Base-by-base conservation (phyloP, 257 asterid species). In the Solanum bukasovii region DNA sequence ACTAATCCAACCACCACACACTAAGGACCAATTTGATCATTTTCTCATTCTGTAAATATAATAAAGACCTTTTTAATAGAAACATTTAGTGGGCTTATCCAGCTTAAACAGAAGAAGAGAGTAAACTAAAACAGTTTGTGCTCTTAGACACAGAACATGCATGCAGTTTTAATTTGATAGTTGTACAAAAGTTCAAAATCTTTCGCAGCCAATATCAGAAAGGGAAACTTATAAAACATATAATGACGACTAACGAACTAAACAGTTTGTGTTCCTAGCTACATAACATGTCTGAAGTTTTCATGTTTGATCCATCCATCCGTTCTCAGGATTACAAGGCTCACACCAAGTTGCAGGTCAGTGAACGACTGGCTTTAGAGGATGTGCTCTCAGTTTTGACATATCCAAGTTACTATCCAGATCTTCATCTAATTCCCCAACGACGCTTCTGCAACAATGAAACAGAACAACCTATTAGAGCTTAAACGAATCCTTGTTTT, bases 401-500 rank as follows among this genome's bases (percentile, higher is more conserved):
- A 97, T 91, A 88, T 97, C 99, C 96, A 96, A 91, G 93, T 88
- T 92, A 86, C 96, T 98, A 73, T 97, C 99, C 34, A 96, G 91
- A 91, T 97, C 99, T 91, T 96, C 99, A 85, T 96, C 99, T 88
- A 97, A 65, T 90, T 97, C 98, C 82, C 99, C 99, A 75, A 97
- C 97, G 25, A 97, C 91, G 93, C 99, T 94, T 94, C 99, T 97
- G 87, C 87, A 91, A 29, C 84, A 40, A 86, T 37, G 68, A 86
- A 82, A 89, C 42, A 49, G 75, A 16, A 70, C 16, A 20, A 56
- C 20, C 42, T 63, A 86, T 59, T 52, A 65, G 16, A 21, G 38
- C 52, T 84, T 13, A 68, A 68, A n/a, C n/a, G 59, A 49, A 65
- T 49, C 72, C 77, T 63, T 49, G n/a, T 33, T 71, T 84, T 73